Conservation (phyloP, 2,329 filamentous ascomycete genomes). For the Dothideomycetes sp. region DNA sequence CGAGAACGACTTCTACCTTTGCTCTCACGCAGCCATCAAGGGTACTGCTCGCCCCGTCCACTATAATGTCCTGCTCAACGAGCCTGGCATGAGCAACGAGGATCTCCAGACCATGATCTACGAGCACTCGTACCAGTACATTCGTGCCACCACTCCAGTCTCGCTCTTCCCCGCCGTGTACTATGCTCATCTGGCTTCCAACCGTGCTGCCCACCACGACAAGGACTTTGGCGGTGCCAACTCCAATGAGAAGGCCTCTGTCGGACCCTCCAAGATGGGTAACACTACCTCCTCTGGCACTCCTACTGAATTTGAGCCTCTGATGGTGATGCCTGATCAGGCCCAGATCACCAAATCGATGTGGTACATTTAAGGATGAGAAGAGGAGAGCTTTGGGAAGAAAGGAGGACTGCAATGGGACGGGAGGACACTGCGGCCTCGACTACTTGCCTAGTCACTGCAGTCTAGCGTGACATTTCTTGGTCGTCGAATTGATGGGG, state of each 20-base stretch:
- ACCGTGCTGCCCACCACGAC: slow-evolving; percentile 69
- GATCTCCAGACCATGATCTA: slow-evolving; percentile 82
- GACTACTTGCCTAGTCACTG: too few species aligned
- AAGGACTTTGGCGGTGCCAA: slow-evolving; percentile 25
- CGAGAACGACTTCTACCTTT: slow-evolving; percentile 78
- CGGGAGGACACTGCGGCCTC: too few species aligned
- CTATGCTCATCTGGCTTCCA: slow-evolving; percentile 84
- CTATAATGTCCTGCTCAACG: slow-evolving; percentile 82
- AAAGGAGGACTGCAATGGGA: too few species aligned
- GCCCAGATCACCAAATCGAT: slow-evolving; percentile 30
- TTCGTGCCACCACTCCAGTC: slow-evolving; percentile 82
- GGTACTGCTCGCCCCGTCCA: slow-evolving; percentile 78
- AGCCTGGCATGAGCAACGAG: slow-evolving; percentile 55
- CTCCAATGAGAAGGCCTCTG: background rate
- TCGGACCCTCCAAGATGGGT: background rate
- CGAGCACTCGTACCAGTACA: slow-evolving; percentile 89
- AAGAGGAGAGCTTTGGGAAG: background rate
- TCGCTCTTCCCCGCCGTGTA: slow-evolving; percentile 84
- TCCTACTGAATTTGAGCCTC: slow-evolving; percentile 24
- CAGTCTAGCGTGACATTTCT: too few species aligned
- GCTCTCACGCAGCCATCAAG: slow-evolving; percentile 70
- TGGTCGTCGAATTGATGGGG: too few species aligned
- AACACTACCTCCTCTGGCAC: slow-evolving; percentile 1
- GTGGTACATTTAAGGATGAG: slow-evolving; percentile 38
- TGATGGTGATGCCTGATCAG: slow-evolving; percentile 29